phyloP scores from a whole-genome alignment of 1,284 basidiomycete genomes.

The Trichosporon sp. region DNA sequence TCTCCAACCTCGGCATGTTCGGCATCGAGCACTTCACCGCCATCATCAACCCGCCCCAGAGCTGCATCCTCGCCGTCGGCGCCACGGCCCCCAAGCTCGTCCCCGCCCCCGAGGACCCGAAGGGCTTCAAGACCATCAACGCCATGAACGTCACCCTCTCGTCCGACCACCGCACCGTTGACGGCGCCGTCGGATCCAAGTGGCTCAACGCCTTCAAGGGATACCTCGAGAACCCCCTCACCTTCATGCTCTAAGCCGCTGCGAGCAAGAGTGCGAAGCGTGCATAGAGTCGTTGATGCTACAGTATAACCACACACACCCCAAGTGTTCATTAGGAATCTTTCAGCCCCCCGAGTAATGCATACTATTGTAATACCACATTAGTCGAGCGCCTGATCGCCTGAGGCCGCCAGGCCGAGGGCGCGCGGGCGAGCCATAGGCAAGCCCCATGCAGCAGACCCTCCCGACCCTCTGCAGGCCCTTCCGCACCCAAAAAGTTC shows the following conservation, averaged over 20 bases:
- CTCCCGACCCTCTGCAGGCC: no score
- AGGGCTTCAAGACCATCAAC: constrained; percentile 87
- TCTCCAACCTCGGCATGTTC: constrained; percentile 99
- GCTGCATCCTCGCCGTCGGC: constrained; percentile 95
- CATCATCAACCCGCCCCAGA: constrained; percentile 98
- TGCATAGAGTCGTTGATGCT: background rate
- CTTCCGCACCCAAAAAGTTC: no score
- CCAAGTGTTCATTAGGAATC: constrained; percentile 2
- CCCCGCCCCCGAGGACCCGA: constrained; percentile 78
- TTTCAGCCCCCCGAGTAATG: constrained; percentile 9
- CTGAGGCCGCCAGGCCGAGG: no score
- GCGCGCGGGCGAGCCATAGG: no score
- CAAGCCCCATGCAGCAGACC: background rate
- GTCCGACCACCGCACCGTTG: constrained; percentile 92
- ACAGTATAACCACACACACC: background rate
- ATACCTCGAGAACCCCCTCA: constrained; percentile 94
- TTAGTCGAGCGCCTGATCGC: background rate
- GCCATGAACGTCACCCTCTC: constrained; percentile 96
- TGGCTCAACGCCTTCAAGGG: constrained; percentile 95
- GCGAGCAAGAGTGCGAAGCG: background rate
- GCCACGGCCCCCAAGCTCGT: constrained; percentile 84
- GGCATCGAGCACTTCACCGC: constrained; percentile 95
- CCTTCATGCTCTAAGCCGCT: constrained; percentile 73
- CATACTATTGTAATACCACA: constrained; percentile 16
- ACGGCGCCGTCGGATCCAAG: constrained; percentile 85